Percentiles rank a stretch among this genome's conserved stretches.
Evolutionary conservation across 805 yeast species (phyloP).

Genomic region (Yamadazyma sp.): DNA sequence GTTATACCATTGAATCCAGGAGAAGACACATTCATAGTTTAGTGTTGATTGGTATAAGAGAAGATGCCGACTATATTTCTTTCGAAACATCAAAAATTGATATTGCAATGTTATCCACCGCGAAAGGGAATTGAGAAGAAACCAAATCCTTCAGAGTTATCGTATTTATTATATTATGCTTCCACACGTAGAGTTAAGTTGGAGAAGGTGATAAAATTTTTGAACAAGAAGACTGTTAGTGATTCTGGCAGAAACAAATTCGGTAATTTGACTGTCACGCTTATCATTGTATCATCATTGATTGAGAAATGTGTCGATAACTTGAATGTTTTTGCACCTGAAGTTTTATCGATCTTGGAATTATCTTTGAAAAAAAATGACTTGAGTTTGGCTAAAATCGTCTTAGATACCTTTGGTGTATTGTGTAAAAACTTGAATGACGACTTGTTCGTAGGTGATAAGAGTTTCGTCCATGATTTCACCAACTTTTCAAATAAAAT

Average conservation of each 20-base stretch:
- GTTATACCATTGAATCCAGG: no score
- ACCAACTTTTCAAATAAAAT: constrained; percentile 24
- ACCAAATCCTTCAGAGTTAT: constrained; percentile 89
- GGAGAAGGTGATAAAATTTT: constrained; percentile 75
- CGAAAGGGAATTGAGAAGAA: constrained; percentile 84
- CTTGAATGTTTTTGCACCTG: constrained; percentile 74
- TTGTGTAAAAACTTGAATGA: constrained; percentile 52
- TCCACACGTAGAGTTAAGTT: constrained; percentile 84
- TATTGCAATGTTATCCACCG: constrained; percentile 89
- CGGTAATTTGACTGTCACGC: constrained; percentile 83
- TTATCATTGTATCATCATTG: constrained; percentile 65
- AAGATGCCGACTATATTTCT: constrained; percentile 8
- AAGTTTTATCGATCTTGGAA: constrained; percentile 59
- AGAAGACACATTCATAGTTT: no score
- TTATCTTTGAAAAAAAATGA: constrained; percentile 57
- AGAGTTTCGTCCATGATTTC: constrained; percentile 50
- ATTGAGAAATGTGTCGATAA: constrained; percentile 78
- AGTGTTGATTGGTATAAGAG: no score
- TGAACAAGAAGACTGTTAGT: constrained; percentile 55
- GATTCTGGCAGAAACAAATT: constrained; percentile 62
- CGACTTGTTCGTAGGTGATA: constrained; percentile 64
- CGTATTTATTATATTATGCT: constrained; percentile 85
- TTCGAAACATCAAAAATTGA: constrained; percentile 87
- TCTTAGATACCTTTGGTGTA: constrained; percentile 44
- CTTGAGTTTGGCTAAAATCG: constrained; percentile 53